Evolutionary conservation across 2,329 filamentous ascomycete genomes (phyloP), one percentile per base, ranked within the genome.

Genomic region (Aspergillus pseudonomiae): DNA sequence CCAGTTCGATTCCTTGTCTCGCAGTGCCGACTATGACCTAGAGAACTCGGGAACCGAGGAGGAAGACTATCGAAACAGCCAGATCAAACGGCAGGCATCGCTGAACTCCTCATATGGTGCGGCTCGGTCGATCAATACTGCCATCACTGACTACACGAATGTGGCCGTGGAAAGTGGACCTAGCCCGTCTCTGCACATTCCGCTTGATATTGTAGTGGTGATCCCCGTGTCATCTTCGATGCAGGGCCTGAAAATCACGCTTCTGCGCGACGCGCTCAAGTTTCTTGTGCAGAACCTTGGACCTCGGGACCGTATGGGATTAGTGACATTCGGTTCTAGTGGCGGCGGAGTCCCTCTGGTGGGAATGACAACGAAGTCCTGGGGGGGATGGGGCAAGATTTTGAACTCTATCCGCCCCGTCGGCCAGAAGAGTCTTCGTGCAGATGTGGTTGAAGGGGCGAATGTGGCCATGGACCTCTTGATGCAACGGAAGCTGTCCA

Each of bases 391-490:
- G 95, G 84, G 88, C 66, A 94, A 92, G 73, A 88, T 97, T 14
- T 83, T 99, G 54, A 86, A 89, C 45, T 94, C 93, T 0, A 96
- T 99, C 72, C 90, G 93, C 68, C 94, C 95, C 0, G 92, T 97
- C 11, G 94, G 94, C 41, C 94, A 97, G 79, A 99, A 98, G 86
- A 98, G 93, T 76, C 88, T 97, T 73, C 91, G 95, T 14, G 94
- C 94, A 1, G 95, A 99, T 80, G 94, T 98, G 16, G 94, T 99
- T 3, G 95, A 99, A 76, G 95, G 95, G 32, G 95, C 94, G 39
- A 99, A 98, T 72, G 93, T 97, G 57, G 95, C 95, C 55, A 98
- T 99, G 95, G 95, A 99, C 77, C 81, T 99, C 61, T 85, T 99
- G 63, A 99, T 99, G 95, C 94, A 97, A 80, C 89, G 95, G 71